phyloP scores from a whole-genome alignment of 306 rosid species.

The Gynostemma pentaphyllum region DNA sequence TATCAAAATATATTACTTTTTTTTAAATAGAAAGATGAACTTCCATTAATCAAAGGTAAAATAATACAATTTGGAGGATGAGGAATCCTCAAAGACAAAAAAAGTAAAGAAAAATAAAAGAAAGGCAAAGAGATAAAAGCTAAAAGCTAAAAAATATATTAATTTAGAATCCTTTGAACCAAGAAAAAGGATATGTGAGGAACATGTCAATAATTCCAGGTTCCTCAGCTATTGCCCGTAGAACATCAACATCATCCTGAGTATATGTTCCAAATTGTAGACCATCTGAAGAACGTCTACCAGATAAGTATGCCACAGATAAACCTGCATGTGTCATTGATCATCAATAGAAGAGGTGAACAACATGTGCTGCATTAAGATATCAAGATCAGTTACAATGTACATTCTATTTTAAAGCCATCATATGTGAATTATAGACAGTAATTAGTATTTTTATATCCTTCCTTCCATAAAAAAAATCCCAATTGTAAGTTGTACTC shows the following conservation, averaged over 20 bases:
- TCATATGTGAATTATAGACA: background rate
- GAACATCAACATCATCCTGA: constrained; percentile 76
- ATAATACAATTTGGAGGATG: no score
- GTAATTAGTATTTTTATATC: background rate
- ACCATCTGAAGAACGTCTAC: constrained; percentile 36
- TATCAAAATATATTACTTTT: no score
- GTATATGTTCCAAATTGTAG: constrained; percentile 72
- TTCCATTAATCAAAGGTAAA: no score
- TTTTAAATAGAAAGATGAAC: no score
- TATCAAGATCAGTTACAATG: background rate
- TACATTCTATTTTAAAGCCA: background rate
- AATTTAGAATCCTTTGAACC: background rate
- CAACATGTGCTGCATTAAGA: constrained; percentile 8
- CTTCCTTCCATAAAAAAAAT: background rate
- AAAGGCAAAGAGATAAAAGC: no score
- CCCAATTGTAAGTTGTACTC: background rate
- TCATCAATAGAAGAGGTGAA: background rate
- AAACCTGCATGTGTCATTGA: constrained; percentile 32
- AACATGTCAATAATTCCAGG: constrained; percentile 68
- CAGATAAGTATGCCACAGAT: constrained; percentile 71
- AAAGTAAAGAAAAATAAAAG: no score
- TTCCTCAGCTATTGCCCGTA: constrained; percentile 90
- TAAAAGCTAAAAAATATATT: no score
- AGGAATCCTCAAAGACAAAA: no score
- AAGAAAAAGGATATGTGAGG: constrained; percentile 76